Percentiles rank a stretch among this genome's conserved stretches.
Conservation (phyloP, 1,284 basidiomycete species). For the Papiliotrema terrestris region DNA sequence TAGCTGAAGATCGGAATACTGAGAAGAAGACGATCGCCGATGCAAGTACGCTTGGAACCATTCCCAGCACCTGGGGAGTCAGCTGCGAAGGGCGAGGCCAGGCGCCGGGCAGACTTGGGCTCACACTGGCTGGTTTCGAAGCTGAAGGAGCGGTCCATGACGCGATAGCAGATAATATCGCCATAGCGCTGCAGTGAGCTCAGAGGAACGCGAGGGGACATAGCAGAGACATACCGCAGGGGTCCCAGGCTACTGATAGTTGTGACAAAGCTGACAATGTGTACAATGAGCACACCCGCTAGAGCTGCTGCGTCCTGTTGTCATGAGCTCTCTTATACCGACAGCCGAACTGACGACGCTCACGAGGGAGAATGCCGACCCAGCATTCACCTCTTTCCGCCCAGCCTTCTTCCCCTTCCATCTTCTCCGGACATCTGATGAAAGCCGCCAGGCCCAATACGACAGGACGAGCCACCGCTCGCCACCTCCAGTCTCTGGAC, state of each 20-base stretch:
- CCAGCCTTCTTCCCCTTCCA: not conserved
- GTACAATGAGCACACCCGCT: not conserved
- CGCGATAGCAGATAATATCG: too few relatives aligned
- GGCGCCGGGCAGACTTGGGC: too few relatives aligned
- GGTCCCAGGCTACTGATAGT: not conserved
- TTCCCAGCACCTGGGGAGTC: too few relatives aligned
- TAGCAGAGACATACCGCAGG: not conserved
- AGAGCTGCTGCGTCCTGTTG: not conserved
- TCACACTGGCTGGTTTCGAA: too few relatives aligned
- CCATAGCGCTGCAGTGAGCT: too few relatives aligned
- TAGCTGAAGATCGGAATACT: not conserved
- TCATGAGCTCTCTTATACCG: not conserved
- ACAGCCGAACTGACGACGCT: too few relatives aligned
- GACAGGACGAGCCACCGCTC: not conserved
- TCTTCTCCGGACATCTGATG: conserved; percentile 1
- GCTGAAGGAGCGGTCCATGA: too few relatives aligned
- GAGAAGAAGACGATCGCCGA: not conserved
- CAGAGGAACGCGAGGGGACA: not conserved
- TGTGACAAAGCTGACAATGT: not conserved
- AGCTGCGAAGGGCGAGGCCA: too few relatives aligned
- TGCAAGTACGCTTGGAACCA: too few relatives aligned
- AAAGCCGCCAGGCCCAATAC: conserved; percentile 5
- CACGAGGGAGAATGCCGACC: not conserved
- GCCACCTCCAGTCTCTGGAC: not conserved
- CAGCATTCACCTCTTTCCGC: not conserved